Conservation (phyloP, 169 alveolate species). For the Eimeria acervulina region DNA sequence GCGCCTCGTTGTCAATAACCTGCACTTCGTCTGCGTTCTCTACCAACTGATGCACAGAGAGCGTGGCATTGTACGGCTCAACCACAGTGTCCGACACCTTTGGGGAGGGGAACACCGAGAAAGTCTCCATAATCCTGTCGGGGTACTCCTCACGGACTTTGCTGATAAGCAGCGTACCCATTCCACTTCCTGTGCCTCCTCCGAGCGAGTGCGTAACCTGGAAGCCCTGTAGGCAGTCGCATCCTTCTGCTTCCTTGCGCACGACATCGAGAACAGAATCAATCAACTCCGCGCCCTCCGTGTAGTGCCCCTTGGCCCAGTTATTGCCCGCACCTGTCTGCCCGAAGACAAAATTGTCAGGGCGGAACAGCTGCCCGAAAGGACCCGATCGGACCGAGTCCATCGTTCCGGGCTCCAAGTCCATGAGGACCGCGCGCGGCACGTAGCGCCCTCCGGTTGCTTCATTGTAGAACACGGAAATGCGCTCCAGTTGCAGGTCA, state of each 20-base stretch:
- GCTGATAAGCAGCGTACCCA: constrained; percentile 98
- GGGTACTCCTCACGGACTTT: constrained; percentile 99
- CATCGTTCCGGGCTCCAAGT: constrained; percentile 99
- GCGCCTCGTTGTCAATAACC: constrained; percentile 98
- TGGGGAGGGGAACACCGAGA: constrained; percentile 99
- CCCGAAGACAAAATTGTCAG: constrained; percentile 99
- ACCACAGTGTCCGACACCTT: constrained; percentile 99
- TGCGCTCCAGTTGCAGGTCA: constrained; percentile 97
- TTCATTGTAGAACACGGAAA: constrained; percentile 98
- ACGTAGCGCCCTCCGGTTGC: constrained; percentile 99
- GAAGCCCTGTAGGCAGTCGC: constrained; percentile 99
- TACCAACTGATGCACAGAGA: constrained; percentile 98
- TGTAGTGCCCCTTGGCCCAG: constrained; percentile 99
- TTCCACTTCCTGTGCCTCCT: constrained; percentile 99
- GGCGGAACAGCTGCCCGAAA: constrained; percentile 98
- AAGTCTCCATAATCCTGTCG: constrained; percentile 99
- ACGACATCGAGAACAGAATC: constrained; percentile 99
- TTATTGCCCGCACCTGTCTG: constrained; percentile 99
- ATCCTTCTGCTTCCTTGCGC: constrained; percentile 99
- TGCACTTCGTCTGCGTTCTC: constrained; percentile 98
- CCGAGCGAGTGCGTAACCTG: constrained; percentile 98
- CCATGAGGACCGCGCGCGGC: constrained; percentile 99
- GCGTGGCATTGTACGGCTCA: constrained; percentile 99
- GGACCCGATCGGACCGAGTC: constrained; percentile 99
- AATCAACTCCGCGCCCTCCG: constrained; percentile 99